Evolutionary conservation across 768 basidiomycete genomes (phyloP), one percentile per base, ranked within the genome.

Genomic region (Tricholoma hemisulphureum): DNA sequence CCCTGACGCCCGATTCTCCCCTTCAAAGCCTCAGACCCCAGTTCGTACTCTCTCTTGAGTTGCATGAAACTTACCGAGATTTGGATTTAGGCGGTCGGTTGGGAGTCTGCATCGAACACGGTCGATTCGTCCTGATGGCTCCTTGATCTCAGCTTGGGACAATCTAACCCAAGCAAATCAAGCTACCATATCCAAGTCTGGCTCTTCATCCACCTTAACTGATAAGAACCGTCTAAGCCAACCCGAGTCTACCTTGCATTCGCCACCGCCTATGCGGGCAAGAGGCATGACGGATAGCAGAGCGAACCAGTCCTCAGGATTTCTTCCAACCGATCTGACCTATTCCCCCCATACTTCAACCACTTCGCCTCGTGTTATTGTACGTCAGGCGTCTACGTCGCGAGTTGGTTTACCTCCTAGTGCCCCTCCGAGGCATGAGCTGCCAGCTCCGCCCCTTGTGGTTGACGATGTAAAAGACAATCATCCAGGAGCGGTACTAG

Each of bases 261-360:
- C 70, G 39, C 74, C 80, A n/a, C 77, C 79, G 18, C 72, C 67
- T 13, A 71, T 76, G 69, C 77, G 80, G 24, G 70, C 80, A n/a
- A 71, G 80, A 61, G 80, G 81, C 18, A 72, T 83, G 70, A 82
- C 81, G 10, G 80, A 82, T 41, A 69, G 67, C 43, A 73, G 69
- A 3, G 51, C 66, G 18, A 63, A 61, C 4, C 71, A 69, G 50
- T 69, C 70, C 34, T 64, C 77, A 10, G 68, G 68, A 14, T 73
- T 78, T 28, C 73, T 75, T 37, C 62, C 61, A 1, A 13, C 32
- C 20, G 51, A 58, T n/a, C 26, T 10, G 39, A 56, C 34, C 29
- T 63, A 39, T 46, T 56, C 46, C 50, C 56, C 41, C 24, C 11
- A 54, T 52, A 6, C 51, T 51, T 50, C 41, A 18, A 20, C 52